Evolutionary conservation across 148 eudicot species (phyloP), one percentile per base, ranked within the genome.

Genomic region (Amaranthus cruentus): DNA sequence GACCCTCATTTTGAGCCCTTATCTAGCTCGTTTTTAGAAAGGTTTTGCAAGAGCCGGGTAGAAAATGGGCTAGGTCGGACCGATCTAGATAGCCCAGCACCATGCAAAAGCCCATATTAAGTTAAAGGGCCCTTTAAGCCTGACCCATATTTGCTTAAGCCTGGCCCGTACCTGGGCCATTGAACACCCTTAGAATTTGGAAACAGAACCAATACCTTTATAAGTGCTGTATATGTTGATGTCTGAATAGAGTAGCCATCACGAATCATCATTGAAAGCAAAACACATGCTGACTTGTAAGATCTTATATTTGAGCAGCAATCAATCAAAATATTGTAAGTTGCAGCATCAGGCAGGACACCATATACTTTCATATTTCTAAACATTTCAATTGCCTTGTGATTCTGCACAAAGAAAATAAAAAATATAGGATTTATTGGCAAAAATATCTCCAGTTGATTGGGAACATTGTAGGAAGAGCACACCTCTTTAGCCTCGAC

Each of bases 301-400:
- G 93, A 86, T 73, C 81, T 78, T 72, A 81, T 70, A 76, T 84
- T 66, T 81, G 88, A 68, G 81, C 96, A 94, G 80, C 97, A 91
- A 82, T 88, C 85, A 64, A 94, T 87, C 97, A 94, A 87, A 68
- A 89, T 88, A 80, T 62, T 81, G 78, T 87, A 94, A 55, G 91
- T 94, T 61, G 81, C 81, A 61, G 80, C 86, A 86, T 94, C 80
- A 65, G 86, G 86, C 50, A 63, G 70, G 79, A 84, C 70, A 49
- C 86, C 91, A 62, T 72, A 73, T 55, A 73, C 68, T 75, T 73
- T 85, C 90, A 94, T 82, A 55, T 78, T 79, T 81, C 76, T 88
- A 84, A 91, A 93, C 62, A 89, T 80, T 65, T 88, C 81, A 76
- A 85, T 66, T 11, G 95, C 91, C 83, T 76, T 68, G 13, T 82